Base-by-base conservation (phyloP, 179 eudicot genomes). In the Drosera spatulata region DNA sequence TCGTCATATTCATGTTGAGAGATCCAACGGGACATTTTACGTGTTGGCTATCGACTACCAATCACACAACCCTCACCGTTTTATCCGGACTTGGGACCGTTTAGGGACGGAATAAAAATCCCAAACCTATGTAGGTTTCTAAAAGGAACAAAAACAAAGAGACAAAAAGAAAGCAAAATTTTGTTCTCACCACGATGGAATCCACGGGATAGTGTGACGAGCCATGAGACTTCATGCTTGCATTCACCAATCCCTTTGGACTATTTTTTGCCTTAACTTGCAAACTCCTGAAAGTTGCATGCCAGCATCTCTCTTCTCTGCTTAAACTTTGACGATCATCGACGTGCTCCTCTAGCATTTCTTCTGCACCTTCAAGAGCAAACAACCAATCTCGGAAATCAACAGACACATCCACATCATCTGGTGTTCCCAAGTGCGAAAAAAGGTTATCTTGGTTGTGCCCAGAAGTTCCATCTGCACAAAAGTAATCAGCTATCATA, bases 231-330 rank as follows among this genome's bases (percentile, higher is more conserved):
- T 75, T 78, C 44, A 58, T 63, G 61, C 61, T 60, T 50, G 75
- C 77, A 61, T 68, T 75, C 38, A 22, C 47, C 54, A 51, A 51
- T 62, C 74, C 68, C 75, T 78, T 81, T 41, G 76, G 79, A 68
- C 63, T 68, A 76, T 86, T 89, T 62, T 84, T 84, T 39, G 94
- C 95, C 71, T 81, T 81, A 59, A 89, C 72, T 68, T 62, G 76
- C 71, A 93, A 64, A 67, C 77, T 78, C 64, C 66, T 69, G 61
- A 93, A 93, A 66, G 88, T 84, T 65, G 96, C 77, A 72, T 93
- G 99, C 99, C 99, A 93, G 73, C 88, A 82, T 66, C 71, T 82
- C 60, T 82, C 85, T 77, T 86, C 97, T 76, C 99, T 80, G 62
- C 56, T 67, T 63, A 72, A 64, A 69, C 64, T 73, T 65, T 59